These are phyloP conservation scores for Calamus simplicifolius DNA, from an alignment of 176 grass and related monocot genomes.

Conservation along the genomic window DNA sequence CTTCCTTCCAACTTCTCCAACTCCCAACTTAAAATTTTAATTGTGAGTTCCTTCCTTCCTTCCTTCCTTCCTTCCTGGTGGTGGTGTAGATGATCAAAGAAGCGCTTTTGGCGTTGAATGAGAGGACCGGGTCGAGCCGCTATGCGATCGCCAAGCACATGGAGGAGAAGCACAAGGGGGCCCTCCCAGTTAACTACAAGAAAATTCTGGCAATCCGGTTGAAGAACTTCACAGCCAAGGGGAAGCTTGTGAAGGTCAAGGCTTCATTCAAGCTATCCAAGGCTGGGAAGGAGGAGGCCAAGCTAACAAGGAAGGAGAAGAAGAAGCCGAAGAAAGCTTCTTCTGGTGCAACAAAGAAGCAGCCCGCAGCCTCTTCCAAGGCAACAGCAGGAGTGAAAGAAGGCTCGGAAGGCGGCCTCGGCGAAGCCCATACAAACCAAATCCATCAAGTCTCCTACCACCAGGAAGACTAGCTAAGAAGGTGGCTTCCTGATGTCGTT, in stretches of 20 bases:
- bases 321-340: too few relatives aligned
- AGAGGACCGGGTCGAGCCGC: slow-evolving; percentile 46
- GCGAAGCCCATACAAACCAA: slow-evolving; percentile 50
- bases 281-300: not conserved
- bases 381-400: slow-evolving; percentile 29
- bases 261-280: slow-evolving; percentile 67
- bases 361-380: too few relatives aligned
- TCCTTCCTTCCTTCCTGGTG: not conserved
- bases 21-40: not conserved
- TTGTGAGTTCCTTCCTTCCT: not conserved
- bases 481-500: slow-evolving; percentile 30
- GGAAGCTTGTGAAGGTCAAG: slow-evolving; percentile 65
- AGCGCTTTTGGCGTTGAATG: slow-evolving; percentile 56
- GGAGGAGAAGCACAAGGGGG: slow-evolving; percentile 58
- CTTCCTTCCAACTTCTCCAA: not conserved
- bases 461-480: slow-evolving; percentile 49
- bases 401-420: slow-evolving; percentile 42
- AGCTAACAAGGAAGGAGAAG: not conserved
- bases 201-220: slow-evolving; percentile 82
- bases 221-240: slow-evolving; percentile 61
- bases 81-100: slow-evolving; percentile 80
- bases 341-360: too few relatives aligned
- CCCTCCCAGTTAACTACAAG: slow-evolving; percentile 62
- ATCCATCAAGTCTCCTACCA: slow-evolving; percentile 28
- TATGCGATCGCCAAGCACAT: slow-evolving; percentile 83